A percentile compares a stretch with the other conserved stretches of the same genome.
Conservation (phyloP, 2,329 filamentous ascomycete genomes). For the Aspergillus ibericus region DNA sequence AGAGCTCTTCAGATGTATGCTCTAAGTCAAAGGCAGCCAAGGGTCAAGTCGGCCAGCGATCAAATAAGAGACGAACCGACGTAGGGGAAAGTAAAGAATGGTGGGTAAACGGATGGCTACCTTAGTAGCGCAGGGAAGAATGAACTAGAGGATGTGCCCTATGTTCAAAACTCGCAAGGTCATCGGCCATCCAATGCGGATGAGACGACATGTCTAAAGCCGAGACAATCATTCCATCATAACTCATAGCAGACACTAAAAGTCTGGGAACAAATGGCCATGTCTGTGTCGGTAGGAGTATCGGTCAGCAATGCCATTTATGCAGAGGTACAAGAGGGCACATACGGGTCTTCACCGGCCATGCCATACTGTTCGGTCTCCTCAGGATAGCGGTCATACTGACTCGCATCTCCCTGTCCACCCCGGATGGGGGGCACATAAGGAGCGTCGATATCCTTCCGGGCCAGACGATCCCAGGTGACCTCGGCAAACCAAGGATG, state of each 20-base stretch:
- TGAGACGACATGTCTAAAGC: slow-evolving; percentile 9
- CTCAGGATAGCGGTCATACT: slow-evolving; percentile 97
- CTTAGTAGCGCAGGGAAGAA: neutral
- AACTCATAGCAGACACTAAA: slow-evolving; percentile 51
- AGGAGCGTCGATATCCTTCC: slow-evolving; percentile 97
- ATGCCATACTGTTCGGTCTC: slow-evolving; percentile 90
- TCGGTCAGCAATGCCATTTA: slow-evolving; percentile 9
- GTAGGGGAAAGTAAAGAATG: slow-evolving; percentile 4
- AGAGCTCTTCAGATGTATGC: neutral
- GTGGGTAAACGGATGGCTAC: neutral
- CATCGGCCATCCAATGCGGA: neutral
- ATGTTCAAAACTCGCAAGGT: neutral
- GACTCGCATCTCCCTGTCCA: slow-evolving; percentile 89
- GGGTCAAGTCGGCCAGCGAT: slow-evolving; percentile 23
- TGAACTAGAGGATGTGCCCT: neutral
- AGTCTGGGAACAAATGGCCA: slow-evolving; percentile 73
- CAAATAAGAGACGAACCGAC: slow-evolving; percentile 13
- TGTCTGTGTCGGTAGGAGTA: slow-evolving; percentile 52
- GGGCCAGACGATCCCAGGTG: slow-evolving; percentile 89
- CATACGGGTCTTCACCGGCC: slow-evolving; percentile 80
- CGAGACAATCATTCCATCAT: slow-evolving; percentile 34
- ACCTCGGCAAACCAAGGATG: slow-evolving; percentile 97
- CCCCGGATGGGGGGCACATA: slow-evolving; percentile 96
- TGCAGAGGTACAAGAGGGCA: slow-evolving; percentile 31
- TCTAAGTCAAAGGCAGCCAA: slow-evolving; percentile 8